Evolutionary conservation across 371 early-diverging fungal species (phyloP), one percentile per base, ranked within the genome.

Genomic region (Mucor sp.): DNA sequence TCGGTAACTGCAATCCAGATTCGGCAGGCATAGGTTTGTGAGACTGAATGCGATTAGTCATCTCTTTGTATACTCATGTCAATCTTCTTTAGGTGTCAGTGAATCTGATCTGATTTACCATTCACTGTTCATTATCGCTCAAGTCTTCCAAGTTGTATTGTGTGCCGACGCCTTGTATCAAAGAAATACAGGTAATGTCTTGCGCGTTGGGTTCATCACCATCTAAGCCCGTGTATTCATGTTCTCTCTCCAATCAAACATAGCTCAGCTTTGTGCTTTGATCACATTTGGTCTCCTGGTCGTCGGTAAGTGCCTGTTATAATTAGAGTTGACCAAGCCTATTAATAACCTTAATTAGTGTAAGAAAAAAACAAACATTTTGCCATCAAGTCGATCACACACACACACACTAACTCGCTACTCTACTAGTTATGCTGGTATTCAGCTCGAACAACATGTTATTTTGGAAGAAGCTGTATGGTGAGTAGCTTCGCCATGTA

Each of bases 31-130:
- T 68, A 65, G 69, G 65, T 65, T 58, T 58, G 35, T 35, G 17
- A 33, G 32, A 28, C 21, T 21, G 21, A 58, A 35, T 58, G 12
- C 25, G 21, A 15, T 23, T 19, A 39, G 23, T 23, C 21, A 61
- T 43, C 17, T 21, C 17, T 44, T 17, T 44, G 23, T 59, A 19
- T 44, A 8, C 44, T 59, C 33, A 35, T 11, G 14, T 8, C 28
- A 17, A 35, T 56, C 30, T 15, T 28, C 8, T 33, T 15, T 62
- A 79, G 82, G 82, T 65, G 79, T 82, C n/a, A 79, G 79, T 32
- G 82, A 82, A 60, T 82, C 84, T n/a, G 84, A 84, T 73, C 70
- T 84, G 35, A 84, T 84, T 27, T 84, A 84, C 50, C 84, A 84
- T 57, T 70, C 75, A 5, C 62, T 84, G 3, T 84, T 84, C 58